Conservation (phyloP, 371 early-diverging fungal species). For the Amoeboaphelidium protococcarum region DNA sequence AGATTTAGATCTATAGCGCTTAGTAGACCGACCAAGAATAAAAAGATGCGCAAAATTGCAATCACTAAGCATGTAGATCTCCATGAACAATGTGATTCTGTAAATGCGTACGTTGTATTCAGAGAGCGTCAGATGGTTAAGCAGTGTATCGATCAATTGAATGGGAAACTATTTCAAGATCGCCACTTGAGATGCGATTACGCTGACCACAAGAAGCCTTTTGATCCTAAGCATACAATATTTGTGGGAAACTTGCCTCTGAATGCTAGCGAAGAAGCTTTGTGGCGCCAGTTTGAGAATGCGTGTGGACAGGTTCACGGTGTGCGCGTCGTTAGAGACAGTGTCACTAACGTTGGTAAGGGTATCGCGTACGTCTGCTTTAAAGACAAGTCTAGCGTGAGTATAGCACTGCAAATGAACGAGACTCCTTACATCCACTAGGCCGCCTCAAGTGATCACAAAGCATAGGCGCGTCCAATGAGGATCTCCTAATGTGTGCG, state of each 20-base stretch:
- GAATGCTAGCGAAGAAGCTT: background rate
- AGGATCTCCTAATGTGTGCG: no score
- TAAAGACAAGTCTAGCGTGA: background rate
- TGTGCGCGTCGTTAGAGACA: background rate
- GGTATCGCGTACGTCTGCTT: background rate
- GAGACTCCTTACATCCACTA: no score
- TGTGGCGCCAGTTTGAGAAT: background rate
- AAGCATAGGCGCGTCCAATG: no score
- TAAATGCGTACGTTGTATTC: background rate
- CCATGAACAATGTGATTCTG: background rate
- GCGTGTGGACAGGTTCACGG: background rate
- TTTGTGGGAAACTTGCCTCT: background rate
- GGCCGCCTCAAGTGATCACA: no score
- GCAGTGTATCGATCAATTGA: background rate
- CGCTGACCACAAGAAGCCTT: background rate
- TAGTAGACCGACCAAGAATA: background rate
- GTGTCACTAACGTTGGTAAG: background rate
- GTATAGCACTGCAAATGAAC: background rate
- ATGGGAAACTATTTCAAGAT: background rate
- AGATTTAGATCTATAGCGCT: background rate
- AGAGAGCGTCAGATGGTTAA: background rate
- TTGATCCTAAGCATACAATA: background rate
- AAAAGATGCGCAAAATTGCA: background rate
- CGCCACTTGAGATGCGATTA: background rate
- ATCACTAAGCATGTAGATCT: background rate